phyloP scores from a whole-genome alignment of 208 protist species.

The Trichomonas gallinae region DNA sequence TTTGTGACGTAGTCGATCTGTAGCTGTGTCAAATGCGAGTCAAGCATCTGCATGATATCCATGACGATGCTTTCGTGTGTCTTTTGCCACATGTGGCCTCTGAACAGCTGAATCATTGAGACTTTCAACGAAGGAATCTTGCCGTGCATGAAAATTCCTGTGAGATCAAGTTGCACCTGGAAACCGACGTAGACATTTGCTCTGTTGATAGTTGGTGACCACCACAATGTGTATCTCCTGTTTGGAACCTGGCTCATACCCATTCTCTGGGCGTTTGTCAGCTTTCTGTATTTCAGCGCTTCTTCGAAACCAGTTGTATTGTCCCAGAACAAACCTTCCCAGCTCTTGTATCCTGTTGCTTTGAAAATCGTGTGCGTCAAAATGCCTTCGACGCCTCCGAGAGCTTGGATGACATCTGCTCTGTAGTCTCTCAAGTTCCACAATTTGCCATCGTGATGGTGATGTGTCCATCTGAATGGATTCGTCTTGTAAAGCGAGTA shows the following conservation, averaged over 20 bases:
- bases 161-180: conserved; percentile 99
- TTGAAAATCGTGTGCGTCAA: conserved; percentile 99
- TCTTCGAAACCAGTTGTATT: conserved; percentile 95
- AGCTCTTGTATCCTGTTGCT: conserved; percentile 98
- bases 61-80: conserved; percentile 96
- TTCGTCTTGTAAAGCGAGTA: conserved; percentile 91
- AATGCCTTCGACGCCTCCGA: conserved; percentile 99
- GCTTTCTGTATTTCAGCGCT: conserved; percentile 98
- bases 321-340: conserved; percentile 99
- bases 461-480: conserved; percentile 99
- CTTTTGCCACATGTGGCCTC: conserved; percentile 99
- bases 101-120: conserved; percentile 99
- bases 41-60: conserved; percentile 71
- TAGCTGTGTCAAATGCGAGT: conserved; percentile 83
- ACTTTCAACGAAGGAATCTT: conserved; percentile 99
- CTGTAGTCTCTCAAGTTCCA: conserved; percentile 99
- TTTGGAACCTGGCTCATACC: conserved; percentile 99
- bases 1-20: conserved; percentile 96
- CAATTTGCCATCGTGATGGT: conserved; percentile 97
- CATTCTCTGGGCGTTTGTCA: conserved; percentile 98
- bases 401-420: conserved; percentile 98
- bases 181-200: conserved; percentile 99
- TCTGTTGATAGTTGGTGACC: conserved; percentile 99
- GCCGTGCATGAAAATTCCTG: conserved; percentile 99
- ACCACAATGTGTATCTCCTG: conserved; percentile 99